Evolutionary conservation across 306 rosid genomes (phyloP), one percentile per base, ranked within the genome.

Genomic region (Gleditsia sinensis): DNA sequence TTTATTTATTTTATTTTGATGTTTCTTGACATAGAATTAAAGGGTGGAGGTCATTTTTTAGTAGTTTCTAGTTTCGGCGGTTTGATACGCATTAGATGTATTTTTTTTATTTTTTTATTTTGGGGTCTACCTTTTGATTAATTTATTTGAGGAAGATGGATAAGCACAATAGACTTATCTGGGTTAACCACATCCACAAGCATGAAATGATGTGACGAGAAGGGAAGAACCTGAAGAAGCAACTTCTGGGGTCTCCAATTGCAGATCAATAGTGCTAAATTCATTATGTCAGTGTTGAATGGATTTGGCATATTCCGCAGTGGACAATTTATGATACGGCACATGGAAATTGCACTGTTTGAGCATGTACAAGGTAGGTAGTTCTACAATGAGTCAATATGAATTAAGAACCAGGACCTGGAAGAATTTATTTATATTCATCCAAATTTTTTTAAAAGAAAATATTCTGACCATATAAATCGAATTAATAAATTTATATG

Each of bases 81-180:
- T n/a, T n/a, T n/a, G n/a, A n/a, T n/a, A n/a, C n/a, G n/a, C n/a
- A n/a, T n/a, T n/a, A n/a, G n/a, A n/a, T n/a, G n/a, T n/a, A n/a
- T n/a, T n/a, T n/a, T n/a, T n/a, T n/a, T n/a, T 24, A 39, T 69
- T 39, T 20, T 33, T 9, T 57, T 36, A 46, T 30, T 46, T 45
- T 67, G 67, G 65, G 68, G 39, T 45, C 37, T 23, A 76, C 10
- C 23, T 16, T 39, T 53, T 13, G 34, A 36, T 69, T 25, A 36
- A 49, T 50, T 20, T 61, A 43, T 17, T 40, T 49, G 71, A 63
- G 34, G 62, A 63, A 10, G 42, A 63, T 62, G 64, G 28, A 17
- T 32, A 69, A 9, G 27, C 64, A 23, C 25, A 7, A 9, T n/a
- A n/a, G n/a, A n/a, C n/a, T 20, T 4, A 4, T 42, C 32, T 32